Evolutionary conservation across 1,139 yeast species (phyloP), one percentile per base, ranked within the genome.

Genomic region (Geotrichum reessii): DNA sequence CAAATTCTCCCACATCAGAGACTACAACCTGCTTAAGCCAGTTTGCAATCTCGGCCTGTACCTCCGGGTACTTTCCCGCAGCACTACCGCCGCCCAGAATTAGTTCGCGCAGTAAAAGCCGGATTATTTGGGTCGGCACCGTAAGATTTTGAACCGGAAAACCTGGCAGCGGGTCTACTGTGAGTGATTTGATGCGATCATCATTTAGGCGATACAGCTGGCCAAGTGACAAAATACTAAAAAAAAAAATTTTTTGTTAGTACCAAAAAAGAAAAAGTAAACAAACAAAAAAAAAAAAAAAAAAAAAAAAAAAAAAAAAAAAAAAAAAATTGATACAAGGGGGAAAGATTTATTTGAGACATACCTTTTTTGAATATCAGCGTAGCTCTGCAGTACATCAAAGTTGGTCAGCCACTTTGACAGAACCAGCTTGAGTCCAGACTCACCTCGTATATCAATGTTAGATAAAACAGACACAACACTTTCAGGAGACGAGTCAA

Each of bases 381-480:
- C 87, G 61, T 81, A 85, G 0, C 97, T 97, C 61, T 95, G 77
- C 51, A 92, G 80, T 1, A 86, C 83, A 66, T 88, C 95, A 71
- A 88, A 92, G 1, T 91, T 81, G 46, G 83, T 83, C 56, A 92
- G 80, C 97, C 98, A 92, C 58, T 87, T 85, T 4, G 86, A 85
- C 54, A 88, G 69, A 1, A 86, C 81, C 2, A 76, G 70, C 11
- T 71, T 70, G n/a, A 86, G 69, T 1, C 84, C 85, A 52, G 74
- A 52, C 21, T 19, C 17, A 8, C 44, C 46, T 7, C 50, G 54
- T 1, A 53, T 50, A 73, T 65, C 71, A 6, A 81, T 65, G 1
- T 71, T 69, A 40, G 75, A 73, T 55, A 91, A 76, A 62, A 87
- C 84, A 53, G 82, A 77, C 3, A 91, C 74, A 57, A 87, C 84